Conservation (phyloP, 2,329 filamentous ascomycete species). For the Scorias spongiosa region DNA sequence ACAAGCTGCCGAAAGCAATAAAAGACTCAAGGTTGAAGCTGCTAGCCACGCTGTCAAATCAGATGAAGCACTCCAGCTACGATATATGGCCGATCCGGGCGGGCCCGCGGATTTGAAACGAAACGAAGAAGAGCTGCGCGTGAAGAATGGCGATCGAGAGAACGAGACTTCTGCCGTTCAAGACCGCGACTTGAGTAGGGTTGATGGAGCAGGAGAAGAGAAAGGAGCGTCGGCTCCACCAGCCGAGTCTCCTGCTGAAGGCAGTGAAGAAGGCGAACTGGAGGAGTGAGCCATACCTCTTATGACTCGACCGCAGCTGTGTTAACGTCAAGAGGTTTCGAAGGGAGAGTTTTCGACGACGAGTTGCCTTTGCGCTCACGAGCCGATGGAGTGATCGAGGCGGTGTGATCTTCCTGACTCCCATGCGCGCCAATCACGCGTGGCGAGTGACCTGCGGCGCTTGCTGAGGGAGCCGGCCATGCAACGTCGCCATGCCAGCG, state of each 20-base stretch:
- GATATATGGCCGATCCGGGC: slow-evolving; percentile 3
- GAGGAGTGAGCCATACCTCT: slow-evolving; percentile 29
- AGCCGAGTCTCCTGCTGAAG: slow-evolving; percentile 14
- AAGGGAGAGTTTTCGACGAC: too few species aligned
- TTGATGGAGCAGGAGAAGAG: slow-evolving; percentile 2
- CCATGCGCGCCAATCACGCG: too few species aligned
- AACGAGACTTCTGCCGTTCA: slow-evolving; percentile 8
- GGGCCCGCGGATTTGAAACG: slow-evolving; percentile 10
- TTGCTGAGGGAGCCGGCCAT: too few species aligned
- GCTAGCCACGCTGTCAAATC: slow-evolving; percentile 2
- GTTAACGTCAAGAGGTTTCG: too few species aligned
- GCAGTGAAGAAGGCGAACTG: slow-evolving; percentile 33
- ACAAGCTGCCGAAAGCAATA: not conserved
- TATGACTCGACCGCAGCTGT: slow-evolving; percentile 38
- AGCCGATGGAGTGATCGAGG: too few species aligned
- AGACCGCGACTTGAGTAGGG: slow-evolving; percentile 2
- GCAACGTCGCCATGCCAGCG: too few species aligned
- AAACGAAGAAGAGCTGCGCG: slow-evolving; percentile 13
- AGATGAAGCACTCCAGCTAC: slow-evolving; percentile 1
- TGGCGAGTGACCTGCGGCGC: too few species aligned
- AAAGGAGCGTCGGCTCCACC: slow-evolving; percentile 2
- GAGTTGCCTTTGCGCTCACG: too few species aligned
- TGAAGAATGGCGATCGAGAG: slow-evolving; percentile 14
- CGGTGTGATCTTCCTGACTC: too few species aligned
- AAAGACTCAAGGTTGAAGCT: slow-evolving; percentile 2